Evolutionary conservation across 306 rosid genomes (phyloP).

Genomic region (Acacia crassicarpa): DNA sequence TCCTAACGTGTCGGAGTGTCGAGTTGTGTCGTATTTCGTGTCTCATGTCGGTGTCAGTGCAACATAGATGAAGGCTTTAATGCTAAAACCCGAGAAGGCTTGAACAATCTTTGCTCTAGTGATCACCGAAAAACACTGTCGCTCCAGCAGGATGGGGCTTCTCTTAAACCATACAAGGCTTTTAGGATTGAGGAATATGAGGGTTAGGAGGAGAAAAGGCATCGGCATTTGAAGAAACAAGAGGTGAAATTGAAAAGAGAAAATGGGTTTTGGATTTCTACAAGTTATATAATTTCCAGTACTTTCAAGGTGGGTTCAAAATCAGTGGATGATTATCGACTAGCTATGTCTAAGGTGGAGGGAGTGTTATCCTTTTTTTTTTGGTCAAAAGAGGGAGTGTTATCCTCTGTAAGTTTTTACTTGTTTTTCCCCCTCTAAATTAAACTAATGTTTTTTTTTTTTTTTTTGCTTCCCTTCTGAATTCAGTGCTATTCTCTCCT

Average conservation of each 20-base stretch:
- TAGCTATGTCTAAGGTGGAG: conserved; percentile 62
- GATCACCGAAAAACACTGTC: conserved; percentile 36
- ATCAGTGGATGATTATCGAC: conserved; percentile 57
- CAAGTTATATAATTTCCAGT: conserved; percentile 47
- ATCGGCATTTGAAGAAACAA: conserved; percentile 40
- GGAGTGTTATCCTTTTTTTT: no score
- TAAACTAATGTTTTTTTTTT: not conserved
- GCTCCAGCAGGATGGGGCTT: conserved; percentile 40
- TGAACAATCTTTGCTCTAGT: not conserved
- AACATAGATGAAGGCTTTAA: no score
- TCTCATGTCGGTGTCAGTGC: no score
- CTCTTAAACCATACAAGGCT: conserved; percentile 59
- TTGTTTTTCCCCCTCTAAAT: not conserved
- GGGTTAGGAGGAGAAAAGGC: conserved; percentile 45
- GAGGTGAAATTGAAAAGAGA: conserved; percentile 41
- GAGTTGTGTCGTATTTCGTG: no score
- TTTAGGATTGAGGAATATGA: conserved; percentile 55
- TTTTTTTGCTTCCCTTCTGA: not conserved
- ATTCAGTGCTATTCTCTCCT: not conserved
- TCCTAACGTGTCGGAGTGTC: no score
- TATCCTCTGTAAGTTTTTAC: conserved; percentile 59
- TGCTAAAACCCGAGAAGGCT: conserved; percentile 42
- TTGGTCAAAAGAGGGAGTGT: no score
- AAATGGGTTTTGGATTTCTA: conserved; percentile 70
- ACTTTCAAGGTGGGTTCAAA: conserved; percentile 47